A percentile compares a stretch with the other conserved stretches of the same genome.
phyloP scores from a whole-genome alignment of 495 filamentous ascomycete species.

The Penicillium chermesinum region DNA sequence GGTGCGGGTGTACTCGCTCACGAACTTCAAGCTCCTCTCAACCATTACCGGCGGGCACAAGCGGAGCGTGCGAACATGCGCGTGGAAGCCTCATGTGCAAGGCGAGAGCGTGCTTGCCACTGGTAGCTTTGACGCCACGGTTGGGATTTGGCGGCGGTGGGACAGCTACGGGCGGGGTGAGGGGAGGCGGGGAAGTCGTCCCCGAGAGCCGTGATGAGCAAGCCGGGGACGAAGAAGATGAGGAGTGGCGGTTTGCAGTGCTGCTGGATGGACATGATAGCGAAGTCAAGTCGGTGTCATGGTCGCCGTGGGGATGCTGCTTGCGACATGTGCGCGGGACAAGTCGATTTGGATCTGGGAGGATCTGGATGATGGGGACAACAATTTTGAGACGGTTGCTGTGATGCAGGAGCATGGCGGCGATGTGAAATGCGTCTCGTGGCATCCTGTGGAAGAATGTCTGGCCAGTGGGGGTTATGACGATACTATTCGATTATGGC shows the following conservation, averaged over 20 bases:
- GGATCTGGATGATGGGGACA: constrained; percentile 73
- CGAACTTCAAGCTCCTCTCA: constrained; percentile 69
- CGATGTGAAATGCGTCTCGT: constrained; percentile 89
- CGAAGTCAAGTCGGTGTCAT: constrained; percentile 84
- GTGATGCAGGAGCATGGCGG: constrained; percentile 90
- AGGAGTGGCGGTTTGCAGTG: constrained; percentile 83
- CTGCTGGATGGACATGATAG: constrained; percentile 90
- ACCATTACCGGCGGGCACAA: constrained; percentile 84
- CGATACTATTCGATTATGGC: constrained; percentile 81
- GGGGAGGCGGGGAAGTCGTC: constrained; percentile 13
- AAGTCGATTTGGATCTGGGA: constrained; percentile 99
- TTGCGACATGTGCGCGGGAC: constrained; percentile 87
- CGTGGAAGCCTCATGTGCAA: constrained; percentile 73
- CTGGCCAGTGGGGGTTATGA: constrained; percentile 88
- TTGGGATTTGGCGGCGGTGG: constrained; percentile 77
- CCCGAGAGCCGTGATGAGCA: constrained; percentile 8
- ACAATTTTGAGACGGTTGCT: constrained; percentile 93
- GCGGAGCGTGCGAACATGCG: constrained; percentile 69
- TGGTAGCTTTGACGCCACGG: constrained; percentile 84
- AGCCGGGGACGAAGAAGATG: constrained; percentile 30
- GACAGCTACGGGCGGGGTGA: constrained; percentile 41
- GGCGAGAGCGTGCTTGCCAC: constrained; percentile 77
- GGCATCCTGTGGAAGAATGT: constrained; percentile 79
- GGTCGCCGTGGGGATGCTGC: constrained; percentile 70
- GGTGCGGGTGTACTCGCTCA: constrained; percentile 81